phyloP scores from a whole-genome alignment of 306 rosid species.

The Begonia loranthoides region DNA sequence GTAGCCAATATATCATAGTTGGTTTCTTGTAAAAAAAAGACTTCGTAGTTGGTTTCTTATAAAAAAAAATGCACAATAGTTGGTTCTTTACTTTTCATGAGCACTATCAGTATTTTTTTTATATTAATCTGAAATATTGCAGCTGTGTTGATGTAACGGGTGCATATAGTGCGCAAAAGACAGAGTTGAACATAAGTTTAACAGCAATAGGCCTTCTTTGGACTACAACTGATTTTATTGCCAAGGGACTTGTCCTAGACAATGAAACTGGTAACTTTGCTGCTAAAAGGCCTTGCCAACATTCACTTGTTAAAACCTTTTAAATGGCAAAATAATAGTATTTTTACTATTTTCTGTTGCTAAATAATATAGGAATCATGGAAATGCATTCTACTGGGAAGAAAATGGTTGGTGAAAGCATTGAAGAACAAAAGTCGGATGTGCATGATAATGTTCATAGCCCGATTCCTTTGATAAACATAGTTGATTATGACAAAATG shows the following conservation, averaged over 20 bases:
- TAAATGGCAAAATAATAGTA: background rate
- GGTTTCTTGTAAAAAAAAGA: no score
- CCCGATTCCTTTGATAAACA: constrained; percentile 28
- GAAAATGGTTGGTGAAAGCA: constrained; percentile 25
- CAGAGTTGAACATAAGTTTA: constrained; percentile 92
- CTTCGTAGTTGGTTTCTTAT: background rate
- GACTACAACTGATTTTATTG: constrained; percentile 94
- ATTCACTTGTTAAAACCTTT: background rate
- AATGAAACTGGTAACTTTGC: constrained; percentile 43
- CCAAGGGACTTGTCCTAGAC: constrained; percentile 55
- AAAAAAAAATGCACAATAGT: background rate
- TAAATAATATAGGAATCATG: constrained; percentile 16
- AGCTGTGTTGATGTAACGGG: constrained; percentile 93
- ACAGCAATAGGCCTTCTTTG: constrained; percentile 88
- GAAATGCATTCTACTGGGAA: constrained; percentile 27
- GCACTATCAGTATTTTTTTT: constrained; percentile 4
- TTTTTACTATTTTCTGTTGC: constrained; percentile 7
- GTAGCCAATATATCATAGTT: no score
- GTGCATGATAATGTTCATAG: constrained; percentile 23
- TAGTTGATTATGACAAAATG: constrained; percentile 47
- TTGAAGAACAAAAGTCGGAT: constrained; percentile 20
- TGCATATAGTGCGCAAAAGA: constrained; percentile 91
- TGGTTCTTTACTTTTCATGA: background rate
- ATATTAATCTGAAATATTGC: constrained; percentile 24
- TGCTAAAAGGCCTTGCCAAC: background rate